phyloP scores from a whole-genome alignment of 768 basidiomycete species.

The Amylocystis lapponica region DNA sequence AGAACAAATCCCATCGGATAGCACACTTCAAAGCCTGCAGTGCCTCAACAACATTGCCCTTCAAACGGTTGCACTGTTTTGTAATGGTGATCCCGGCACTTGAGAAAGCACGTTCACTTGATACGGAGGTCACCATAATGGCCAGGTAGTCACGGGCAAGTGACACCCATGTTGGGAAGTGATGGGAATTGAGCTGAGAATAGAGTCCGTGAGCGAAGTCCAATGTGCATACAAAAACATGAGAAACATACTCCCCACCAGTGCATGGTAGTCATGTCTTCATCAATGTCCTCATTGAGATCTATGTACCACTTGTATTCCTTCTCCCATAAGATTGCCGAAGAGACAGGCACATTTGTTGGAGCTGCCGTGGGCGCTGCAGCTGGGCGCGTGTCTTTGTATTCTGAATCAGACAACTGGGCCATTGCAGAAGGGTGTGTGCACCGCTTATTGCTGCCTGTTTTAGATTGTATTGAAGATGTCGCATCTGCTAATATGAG shows the following conservation, averaged over 20 bases:
- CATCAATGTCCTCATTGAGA: conserved; percentile 3
- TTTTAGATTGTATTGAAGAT: background rate
- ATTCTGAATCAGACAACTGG: background rate
- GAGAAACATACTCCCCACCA: conserved; percentile 23
- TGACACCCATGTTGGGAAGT: conserved; percentile 22
- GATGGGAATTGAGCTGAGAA: conserved; percentile 12
- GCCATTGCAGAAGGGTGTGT: background rate
- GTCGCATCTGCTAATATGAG: background rate
- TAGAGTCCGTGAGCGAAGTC: background rate
- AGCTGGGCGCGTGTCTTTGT: background rate
- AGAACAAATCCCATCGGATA: no score
- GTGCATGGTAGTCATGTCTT: conserved; percentile 5
- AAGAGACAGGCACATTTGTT: background rate
- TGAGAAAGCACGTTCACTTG: conserved; percentile 20
- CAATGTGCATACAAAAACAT: conserved; percentile 9
- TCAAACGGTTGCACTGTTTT: conserved; percentile 18
- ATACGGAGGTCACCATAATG: conserved; percentile 22
- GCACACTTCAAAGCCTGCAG: conserved; percentile 22
- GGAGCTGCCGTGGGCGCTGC: background rate
- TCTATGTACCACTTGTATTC: conserved; percentile 5
- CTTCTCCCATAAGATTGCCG: background rate
- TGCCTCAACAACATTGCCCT: conserved; percentile 23
- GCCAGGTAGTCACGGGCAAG: conserved; percentile 23
- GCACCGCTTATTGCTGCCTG: background rate
- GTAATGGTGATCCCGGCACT: conserved; percentile 15